Evolutionary conservation across 768 basidiomycete genomes (phyloP), one percentile per base, ranked within the genome.

Genomic region (Lentinula lateritia): DNA sequence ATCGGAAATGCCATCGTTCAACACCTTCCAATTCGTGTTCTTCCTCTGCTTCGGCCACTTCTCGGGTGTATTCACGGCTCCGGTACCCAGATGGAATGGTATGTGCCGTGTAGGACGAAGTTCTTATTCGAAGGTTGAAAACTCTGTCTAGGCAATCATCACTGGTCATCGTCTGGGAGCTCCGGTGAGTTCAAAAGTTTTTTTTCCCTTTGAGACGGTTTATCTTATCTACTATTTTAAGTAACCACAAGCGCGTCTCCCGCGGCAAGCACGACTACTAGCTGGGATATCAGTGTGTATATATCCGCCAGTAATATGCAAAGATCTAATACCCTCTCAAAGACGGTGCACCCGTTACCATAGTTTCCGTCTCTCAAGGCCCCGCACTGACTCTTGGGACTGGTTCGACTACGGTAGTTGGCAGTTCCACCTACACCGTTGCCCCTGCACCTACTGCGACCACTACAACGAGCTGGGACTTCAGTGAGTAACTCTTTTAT

Each of bases 11-110:
- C 52, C 9, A 35, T 39, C 23, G 45, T 58, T 34, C 20, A 32
- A 15, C 23, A 23, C 18, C 9, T 36, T 58, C 45, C 18, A 46
- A 35, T 35, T 59, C 58, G 34, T 59, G 43, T 50, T 59, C 6
- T 39, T 58, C 56, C 45, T 46, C 48, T 59, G 58, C 43, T 39
- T 59, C 42, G 38, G 46, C 46, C 20, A 32, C 45, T 38, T 59
- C 34, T 48, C 28, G 58, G 42, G 58, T 59, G 46, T 36, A 32
- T 59, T 50, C 15, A 28, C 48, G 38, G 28, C 45, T 39, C 58
- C 42, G 15, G 15, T 58, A 16, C 56, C n/a, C 23, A 59, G 41
- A 38, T 16, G 53, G 38, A 38, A 55, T 39, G 34, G 52, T 52
- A 36, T 34, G 52, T 32, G 2, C 18, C 6, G 8, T 36, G 12